Evolutionary conservation across 2,329 filamentous ascomycete genomes (phyloP), one percentile per base, ranked within the genome.

Genomic region (Teratosphaeria pseudoeucalypti): DNA sequence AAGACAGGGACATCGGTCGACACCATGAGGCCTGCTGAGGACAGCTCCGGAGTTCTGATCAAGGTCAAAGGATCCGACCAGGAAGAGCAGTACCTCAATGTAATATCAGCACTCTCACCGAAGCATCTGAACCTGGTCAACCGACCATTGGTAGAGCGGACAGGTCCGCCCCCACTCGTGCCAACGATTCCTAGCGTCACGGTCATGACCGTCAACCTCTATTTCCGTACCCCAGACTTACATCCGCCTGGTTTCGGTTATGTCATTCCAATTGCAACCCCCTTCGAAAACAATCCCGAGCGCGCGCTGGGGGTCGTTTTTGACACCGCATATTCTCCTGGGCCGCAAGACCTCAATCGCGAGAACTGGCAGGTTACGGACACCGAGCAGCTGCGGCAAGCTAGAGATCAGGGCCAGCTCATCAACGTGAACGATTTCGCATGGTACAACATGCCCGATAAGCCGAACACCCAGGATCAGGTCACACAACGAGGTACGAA

Each of bases 151-250:
- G 52, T 56, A 47, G 77, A 82, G 54, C 26, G n/a, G 4, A n/a
- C 14, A 32, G 56, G 19, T 10, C 16, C 37, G 39, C 27, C 69
- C 81, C 58, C 75, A 94, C 76, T 95, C 52, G 77, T 89, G 49
- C 82, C 83, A 14, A 77, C 85, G 59, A 76, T 71, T 7, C 69
- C 70, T 3, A 62, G 63, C 5, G 71, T 92, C 34, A 92, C 86
- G 34, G 91, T 96, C 65, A 92, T 92, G 85, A 89, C 92, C 2
- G 88, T 99, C 62, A 96, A 96, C 75, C 79, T 99, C 55, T 96
- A 87, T 81, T 99, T 87, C 73, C 77, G 81, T 1, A 79, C 84
- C 52, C 80, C 85, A 6, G 70, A 82, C 60, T 76, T 95, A 39
- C 79, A 89, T 55, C 83, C 84, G 58, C 75, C 79, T 34, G 94